phyloP scores from a whole-genome alignment of 2,329 filamentous ascomycete species.

The Cercospora zeina region DNA sequence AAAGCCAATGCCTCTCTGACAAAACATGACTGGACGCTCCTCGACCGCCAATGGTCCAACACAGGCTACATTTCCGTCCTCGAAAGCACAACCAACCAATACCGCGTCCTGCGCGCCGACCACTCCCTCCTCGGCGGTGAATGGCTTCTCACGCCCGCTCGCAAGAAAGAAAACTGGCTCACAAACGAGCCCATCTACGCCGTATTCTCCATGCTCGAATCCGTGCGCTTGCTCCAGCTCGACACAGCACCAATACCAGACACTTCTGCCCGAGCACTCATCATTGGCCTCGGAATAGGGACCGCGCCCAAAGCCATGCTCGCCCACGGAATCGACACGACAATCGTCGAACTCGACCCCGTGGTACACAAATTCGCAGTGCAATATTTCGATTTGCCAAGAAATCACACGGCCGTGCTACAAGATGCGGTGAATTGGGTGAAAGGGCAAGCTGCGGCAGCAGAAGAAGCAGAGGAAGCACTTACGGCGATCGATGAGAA shows the following conservation, averaged over 20 bases:
- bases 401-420: conserved; percentile 76
- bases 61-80: conserved; percentile 93
- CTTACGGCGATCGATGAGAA: conserved; percentile 8
- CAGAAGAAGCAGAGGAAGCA: not conserved
- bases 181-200: conserved; percentile 87
- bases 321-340: conserved; percentile 84
- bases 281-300: conserved; percentile 89
- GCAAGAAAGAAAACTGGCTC: conserved; percentile 47
- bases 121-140: conserved; percentile 92
- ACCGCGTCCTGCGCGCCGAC: conserved; percentile 84
- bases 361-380: conserved; percentile 79
- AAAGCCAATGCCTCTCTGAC: conserved; percentile 49
- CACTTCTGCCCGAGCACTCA: conserved; percentile 60
- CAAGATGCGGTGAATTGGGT: conserved; percentile 77
- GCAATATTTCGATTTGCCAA: conserved; percentile 77
- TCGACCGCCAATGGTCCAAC: conserved; percentile 80
- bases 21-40: conserved; percentile 67
- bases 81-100: conserved; percentile 69
- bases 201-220: conserved; percentile 94
- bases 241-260: conserved; percentile 41
- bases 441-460: conserved; percentile 47
- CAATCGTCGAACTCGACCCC: conserved; percentile 91
- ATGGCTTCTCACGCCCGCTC: conserved; percentile 64
- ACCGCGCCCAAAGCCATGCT: conserved; percentile 87
- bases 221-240: conserved; percentile 74